Evolutionary conservation across 2,329 filamentous ascomycete species (phyloP).

Genomic region (Akanthomyces uredinophilus): DNA sequence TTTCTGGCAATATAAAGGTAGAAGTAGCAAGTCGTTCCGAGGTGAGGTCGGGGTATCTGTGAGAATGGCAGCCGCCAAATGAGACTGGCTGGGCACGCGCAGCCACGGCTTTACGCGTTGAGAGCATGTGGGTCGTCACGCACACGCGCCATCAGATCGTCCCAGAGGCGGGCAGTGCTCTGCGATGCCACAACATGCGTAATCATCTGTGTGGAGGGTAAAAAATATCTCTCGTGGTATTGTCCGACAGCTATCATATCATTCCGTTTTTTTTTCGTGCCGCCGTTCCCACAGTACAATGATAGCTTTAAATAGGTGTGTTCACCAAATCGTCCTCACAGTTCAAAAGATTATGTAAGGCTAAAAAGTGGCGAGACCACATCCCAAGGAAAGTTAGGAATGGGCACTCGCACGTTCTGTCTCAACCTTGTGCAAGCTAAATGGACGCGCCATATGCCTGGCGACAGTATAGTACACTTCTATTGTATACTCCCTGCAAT

Average conservation of each 20-base stretch:
- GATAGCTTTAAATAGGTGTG: background rate
- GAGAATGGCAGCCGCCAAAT: background rate
- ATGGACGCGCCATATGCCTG: background rate
- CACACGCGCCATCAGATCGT: background rate
- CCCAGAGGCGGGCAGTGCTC: no score
- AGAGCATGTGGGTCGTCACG: background rate
- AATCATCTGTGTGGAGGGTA: background rate
- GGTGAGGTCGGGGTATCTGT: background rate
- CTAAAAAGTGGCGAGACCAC: background rate
- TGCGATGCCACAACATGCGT: background rate
- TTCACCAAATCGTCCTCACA: background rate
- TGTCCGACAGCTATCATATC: no score
- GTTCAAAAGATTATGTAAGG: background rate
- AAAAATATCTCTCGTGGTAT: background rate
- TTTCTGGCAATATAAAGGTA: background rate
- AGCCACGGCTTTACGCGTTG: constrained; percentile 5
- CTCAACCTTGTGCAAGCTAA: background rate
- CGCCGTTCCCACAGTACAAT: background rate
- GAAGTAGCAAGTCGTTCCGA: background rate
- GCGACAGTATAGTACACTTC: background rate
- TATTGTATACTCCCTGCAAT: background rate
- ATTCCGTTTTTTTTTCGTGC: no score
- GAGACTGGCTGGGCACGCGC: background rate
- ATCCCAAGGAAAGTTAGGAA: background rate
- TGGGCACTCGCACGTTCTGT: background rate